Evolutionary conservation across 768 basidiomycete species (phyloP).

Genomic region (Lactarius pseudohatsudake): DNA sequence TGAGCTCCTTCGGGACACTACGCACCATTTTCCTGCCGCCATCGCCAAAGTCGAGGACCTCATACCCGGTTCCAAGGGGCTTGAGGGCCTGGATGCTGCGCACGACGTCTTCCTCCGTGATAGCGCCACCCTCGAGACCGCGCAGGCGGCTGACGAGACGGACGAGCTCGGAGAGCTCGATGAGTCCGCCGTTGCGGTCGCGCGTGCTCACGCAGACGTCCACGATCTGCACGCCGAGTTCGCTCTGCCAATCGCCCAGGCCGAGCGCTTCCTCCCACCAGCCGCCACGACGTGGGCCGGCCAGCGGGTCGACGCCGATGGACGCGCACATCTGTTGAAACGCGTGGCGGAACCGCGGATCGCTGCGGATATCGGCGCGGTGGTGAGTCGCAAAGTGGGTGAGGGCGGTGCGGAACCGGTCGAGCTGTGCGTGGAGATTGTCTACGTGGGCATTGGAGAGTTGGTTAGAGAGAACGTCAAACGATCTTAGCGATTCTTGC

Average conservation of each 20-base stretch:
- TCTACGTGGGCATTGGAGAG: slow-evolving; percentile 77
- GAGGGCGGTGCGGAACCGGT: slow-evolving; percentile 82
- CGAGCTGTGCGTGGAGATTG: slow-evolving; percentile 76
- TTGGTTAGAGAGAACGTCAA: slow-evolving; percentile 74
- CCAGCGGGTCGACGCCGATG: slow-evolving; percentile 93
- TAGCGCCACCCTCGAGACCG: slow-evolving; percentile 59
- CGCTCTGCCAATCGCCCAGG: slow-evolving; percentile 93
- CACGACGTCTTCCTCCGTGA: slow-evolving; percentile 84
- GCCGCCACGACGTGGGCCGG: slow-evolving; percentile 79
- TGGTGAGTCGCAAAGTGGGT: slow-evolving; percentile 82
- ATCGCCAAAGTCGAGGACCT: slow-evolving; percentile 70
- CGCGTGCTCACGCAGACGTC: slow-evolving; percentile 88
- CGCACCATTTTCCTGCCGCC: slow-evolving; percentile 72
- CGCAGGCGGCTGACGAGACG: slow-evolving; percentile 75
- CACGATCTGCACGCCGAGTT: slow-evolving; percentile 93
- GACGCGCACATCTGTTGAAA: slow-evolving; percentile 96
- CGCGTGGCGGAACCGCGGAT: slow-evolving; percentile 85
- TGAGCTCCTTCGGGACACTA: slow-evolving; percentile 86
- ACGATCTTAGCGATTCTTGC: slow-evolving; percentile 76
- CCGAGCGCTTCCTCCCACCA: slow-evolving; percentile 92
- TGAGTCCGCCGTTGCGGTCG: slow-evolving; percentile 88
- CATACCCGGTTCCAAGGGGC: slow-evolving; percentile 90
- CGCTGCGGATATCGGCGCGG: slow-evolving; percentile 76
- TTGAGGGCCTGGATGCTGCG: slow-evolving; percentile 83
- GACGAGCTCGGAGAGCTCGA: slow-evolving; percentile 84